phyloP scores from a whole-genome alignment of 106 monocot species.

The Acorus gramineus region DNA sequence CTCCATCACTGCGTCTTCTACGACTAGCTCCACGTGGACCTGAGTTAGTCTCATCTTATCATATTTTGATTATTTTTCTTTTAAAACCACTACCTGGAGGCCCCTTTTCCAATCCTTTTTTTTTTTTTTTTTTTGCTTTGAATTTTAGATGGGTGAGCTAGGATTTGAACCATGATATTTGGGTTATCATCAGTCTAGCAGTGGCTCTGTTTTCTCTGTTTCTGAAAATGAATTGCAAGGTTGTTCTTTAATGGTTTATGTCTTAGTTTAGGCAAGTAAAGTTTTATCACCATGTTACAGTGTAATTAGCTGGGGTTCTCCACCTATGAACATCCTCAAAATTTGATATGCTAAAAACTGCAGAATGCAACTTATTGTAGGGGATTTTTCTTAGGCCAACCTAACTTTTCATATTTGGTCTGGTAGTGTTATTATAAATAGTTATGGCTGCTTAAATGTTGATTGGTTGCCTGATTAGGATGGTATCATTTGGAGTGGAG shows the following conservation, averaged over 20 bases:
- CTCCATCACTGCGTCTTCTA: constrained; percentile 84
- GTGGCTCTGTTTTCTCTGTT: no score
- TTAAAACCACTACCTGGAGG: neutral
- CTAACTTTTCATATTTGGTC: no score
- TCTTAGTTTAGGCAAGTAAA: neutral
- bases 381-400: no score
- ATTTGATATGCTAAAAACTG: no score
- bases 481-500: constrained; percentile 93
- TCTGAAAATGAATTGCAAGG: neutral
- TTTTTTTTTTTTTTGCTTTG: neutral
- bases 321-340: no score
- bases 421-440: no score
- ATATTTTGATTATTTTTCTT: neutral
- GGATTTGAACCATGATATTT: no score
- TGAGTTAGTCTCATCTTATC: constrained; percentile 36
- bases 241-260: constrained; percentile 4
- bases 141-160: neutral
- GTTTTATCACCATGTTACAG: no score
- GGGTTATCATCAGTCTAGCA: no score
- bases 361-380: no score
- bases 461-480: constrained; percentile 25
- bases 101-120: neutral
- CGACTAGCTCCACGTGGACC: constrained; percentile 69
- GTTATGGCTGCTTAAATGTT: no score
- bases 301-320: no score